Base-by-base conservation (phyloP, 495 filamentous ascomycete species). In the Chaetomium tenue region DNA sequence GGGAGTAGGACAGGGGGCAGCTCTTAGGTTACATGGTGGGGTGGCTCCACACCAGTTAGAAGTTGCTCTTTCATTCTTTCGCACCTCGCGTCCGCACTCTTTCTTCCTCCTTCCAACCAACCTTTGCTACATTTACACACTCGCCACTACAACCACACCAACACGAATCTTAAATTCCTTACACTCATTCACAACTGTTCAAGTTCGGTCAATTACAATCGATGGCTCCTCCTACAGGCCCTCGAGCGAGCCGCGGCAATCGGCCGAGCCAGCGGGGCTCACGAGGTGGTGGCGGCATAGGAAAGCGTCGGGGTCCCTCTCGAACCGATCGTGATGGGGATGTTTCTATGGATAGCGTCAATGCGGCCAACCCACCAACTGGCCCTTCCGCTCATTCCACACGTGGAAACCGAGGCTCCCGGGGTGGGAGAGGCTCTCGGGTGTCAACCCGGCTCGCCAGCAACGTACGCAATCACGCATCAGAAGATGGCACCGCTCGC, bases 311-410 rank as follows among this genome's bases (percentile, higher is more conserved):
- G 22, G 64, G 62, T 42, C 63, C 76, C 16, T 74, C 76, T 7
- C 82, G 84, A 55, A 79, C 84, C 61, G 91, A 95, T 72, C 84
- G 84, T 68, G 91, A 95, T 81, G 91, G 91, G 16, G 91, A 95
- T 75, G 79, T 94, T 46, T 83, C 86, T 39, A 96, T 94, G 91
- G 89, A 87, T 73, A 78, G 74, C 53, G 74, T 77, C 67, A 51
- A 0, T 33, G 22, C 37, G 0, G 7, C 63, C 44, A 79, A 58
- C 8, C 30, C 52, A 9, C 53, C 81, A 33, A 74, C 37, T 39
- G 62, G 55, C 20, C 54, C 42, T 23, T 44, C 52, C 16, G 66
- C 42, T 69, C 64, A 78, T 70, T 54, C 78, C 55, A 72, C 69
- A 63, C 63, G 67, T 37, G 68, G 70, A 44, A 60, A 50, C 15